phyloP scores from a whole-genome alignment of 73 alveolate genomes.

The Tetrahymena elliotti region DNA sequence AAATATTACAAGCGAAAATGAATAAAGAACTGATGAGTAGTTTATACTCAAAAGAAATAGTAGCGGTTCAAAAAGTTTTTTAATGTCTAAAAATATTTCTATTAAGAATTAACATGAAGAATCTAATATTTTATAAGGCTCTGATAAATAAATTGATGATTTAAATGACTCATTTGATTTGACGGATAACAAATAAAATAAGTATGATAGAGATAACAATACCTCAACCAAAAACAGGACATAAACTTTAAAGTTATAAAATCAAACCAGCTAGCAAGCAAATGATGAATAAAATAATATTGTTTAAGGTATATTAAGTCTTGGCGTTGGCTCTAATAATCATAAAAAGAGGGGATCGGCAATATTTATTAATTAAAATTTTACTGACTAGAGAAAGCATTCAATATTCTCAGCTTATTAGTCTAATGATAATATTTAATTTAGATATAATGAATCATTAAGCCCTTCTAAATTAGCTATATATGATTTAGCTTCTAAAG shows the following conservation, averaged over 20 bases:
- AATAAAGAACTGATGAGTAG: not conserved
- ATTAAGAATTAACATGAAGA: not conserved
- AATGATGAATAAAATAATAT: not conserved
- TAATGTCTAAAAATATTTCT: not conserved
- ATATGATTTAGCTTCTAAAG: not conserved
- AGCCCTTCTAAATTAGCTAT: not conserved
- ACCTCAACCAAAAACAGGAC: not conserved
- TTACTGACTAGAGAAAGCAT: not conserved
- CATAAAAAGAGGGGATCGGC: not conserved
- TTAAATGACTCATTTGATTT: not conserved
- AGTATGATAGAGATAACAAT: not conserved
- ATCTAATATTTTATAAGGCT: not conserved
- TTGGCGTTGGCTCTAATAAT: not conserved
- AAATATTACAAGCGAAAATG: not conserved
- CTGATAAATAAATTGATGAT: not conserved
- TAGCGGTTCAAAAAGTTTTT: not conserved
- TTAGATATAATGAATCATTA: not conserved
- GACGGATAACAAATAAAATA: not conserved
- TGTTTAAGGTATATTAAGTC: not conserved
- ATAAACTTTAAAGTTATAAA: not conserved
- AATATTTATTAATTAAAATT: not conserved
- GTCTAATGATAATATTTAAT: not conserved
- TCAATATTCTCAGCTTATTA: not conserved
- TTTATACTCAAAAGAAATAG: not conserved
- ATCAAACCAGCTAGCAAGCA: not conserved